Evolutionary conservation across 192 early-diverging fungal genomes (phyloP).

Genomic region (Backusella sp.): DNA sequence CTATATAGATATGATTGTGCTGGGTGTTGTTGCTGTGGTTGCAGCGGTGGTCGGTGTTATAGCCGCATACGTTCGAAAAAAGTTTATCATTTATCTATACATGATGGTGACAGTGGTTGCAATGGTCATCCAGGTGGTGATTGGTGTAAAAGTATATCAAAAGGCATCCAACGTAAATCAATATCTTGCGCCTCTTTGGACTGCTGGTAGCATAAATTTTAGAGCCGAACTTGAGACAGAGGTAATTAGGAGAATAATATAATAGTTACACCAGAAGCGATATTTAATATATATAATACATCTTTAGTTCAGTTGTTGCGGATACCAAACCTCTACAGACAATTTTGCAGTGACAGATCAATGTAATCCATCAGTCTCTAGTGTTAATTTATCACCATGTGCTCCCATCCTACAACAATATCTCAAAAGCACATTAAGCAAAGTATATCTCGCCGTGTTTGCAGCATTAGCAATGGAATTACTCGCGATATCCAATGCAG

Average conservation of each 20-base stretch:
- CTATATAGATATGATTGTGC: conserved; percentile 21
- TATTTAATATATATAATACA: neutral
- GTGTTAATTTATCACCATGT: conserved; percentile 13
- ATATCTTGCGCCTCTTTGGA: conserved; percentile 24
- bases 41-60: conserved; percentile 17
- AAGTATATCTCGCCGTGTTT: conserved; percentile 28
- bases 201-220: conserved; percentile 4
- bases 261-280: neutral
- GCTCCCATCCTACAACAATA: neutral
- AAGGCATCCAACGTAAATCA: conserved; percentile 15
- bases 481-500: conserved; percentile 20
- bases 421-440: conserved; percentile 18
- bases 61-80: conserved; percentile 12
- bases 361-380: conserved; percentile 1
- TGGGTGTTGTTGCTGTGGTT: conserved; percentile 24
- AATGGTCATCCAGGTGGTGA: conserved; percentile 20
- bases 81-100: conserved; percentile 16
- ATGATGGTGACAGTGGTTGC: conserved; percentile 17
- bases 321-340: conserved; percentile 16
- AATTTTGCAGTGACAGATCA: conserved; percentile 16
- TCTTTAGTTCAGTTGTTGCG: conserved; percentile 30
- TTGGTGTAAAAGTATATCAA: conserved; percentile 28
- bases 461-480: conserved; percentile 27
- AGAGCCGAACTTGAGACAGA: conserved; percentile 19
- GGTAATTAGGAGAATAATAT: neutral